Base-by-base conservation (phyloP, 2,329 filamentous ascomycete species). In the Didymella segeticola region DNA sequence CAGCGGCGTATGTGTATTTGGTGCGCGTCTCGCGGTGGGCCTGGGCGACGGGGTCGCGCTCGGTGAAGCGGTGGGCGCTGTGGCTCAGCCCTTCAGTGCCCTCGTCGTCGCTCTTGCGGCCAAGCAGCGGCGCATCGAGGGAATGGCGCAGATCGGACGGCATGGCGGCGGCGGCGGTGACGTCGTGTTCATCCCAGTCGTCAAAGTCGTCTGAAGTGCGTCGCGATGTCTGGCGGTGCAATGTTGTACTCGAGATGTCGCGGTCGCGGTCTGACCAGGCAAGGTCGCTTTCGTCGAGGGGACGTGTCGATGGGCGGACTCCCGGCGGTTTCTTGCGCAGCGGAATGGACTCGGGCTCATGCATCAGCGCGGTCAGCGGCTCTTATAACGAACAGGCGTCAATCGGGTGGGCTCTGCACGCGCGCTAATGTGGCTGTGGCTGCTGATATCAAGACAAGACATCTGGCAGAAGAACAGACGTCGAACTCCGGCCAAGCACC, bases 1-100 rank as follows among this genome's bases (percentile, higher is more conserved):
- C 84, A 45, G 84, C 88, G 1, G 95, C 93, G 71, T 93, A 91
- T 20, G 89, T 88, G 77, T 99, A 98, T 76, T 91, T 91, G 71
- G 86, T 89, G 70, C 85, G 85, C 29, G 90, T 92, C 36, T 87
- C 88, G 56, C 82, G 77, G 60, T 83, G 83, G 15, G 86, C 83
- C 62, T 84, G 80, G 29, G 81, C 79, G 54, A 86, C 83, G n/a
- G 91, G 90, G 69, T 89, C 93, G 65, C 86, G 83, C 70, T 91
- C 92, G 68, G 89, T 86, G 77, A 96, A 87, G 11, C 88, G 88
- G 36, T 60, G 57, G 9, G 53, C 9, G 30, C 69, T 63, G 14
- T 78, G 75, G 38, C 20, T 5, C 73, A 69, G 25, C 60, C 74
- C 57, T 75, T 76, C 62, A 63, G 71, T 53, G 22, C 63, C 68